Conservation (phyloP, 2,329 filamentous ascomycete genomes). For the Hysterium pulicare region DNA sequence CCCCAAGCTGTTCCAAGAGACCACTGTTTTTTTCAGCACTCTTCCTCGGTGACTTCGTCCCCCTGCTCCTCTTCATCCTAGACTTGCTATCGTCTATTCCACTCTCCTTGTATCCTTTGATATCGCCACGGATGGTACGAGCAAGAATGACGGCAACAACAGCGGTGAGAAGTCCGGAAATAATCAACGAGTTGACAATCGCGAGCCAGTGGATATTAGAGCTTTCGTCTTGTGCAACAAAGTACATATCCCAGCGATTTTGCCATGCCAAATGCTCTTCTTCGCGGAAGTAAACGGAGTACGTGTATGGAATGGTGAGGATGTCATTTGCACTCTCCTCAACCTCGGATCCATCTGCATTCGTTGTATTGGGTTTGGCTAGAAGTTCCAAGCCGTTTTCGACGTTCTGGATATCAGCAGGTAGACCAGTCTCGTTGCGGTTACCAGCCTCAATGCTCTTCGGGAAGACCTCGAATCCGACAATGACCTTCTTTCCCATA, state of each 20-base stretch:
- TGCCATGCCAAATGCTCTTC: constrained; percentile 77
- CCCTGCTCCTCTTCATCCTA: constrained; percentile 51
- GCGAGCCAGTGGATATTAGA: constrained; percentile 83
- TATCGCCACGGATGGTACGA: constrained; percentile 73
- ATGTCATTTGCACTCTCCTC: constrained; percentile 63
- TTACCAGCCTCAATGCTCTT: constrained; percentile 70
- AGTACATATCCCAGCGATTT: constrained; percentile 85
- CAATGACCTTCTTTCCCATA: constrained; percentile 72
- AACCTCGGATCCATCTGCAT: constrained; percentile 47
- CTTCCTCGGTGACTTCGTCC: constrained; percentile 42
- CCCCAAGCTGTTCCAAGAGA: constrained; percentile 59
- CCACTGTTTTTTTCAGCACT: constrained; percentile 54
- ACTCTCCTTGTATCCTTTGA: constrained; percentile 69
- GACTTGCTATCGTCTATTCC: constrained; percentile 64
- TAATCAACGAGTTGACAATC: constrained; percentile 82
- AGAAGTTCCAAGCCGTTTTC: constrained; percentile 68
- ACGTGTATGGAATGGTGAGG: constrained; percentile 76
- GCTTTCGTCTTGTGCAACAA: constrained; percentile 81
- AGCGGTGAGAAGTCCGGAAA: constrained; percentile 73
- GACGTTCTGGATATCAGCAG: constrained; percentile 61
- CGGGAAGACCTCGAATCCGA: constrained; percentile 86
- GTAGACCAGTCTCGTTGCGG: constrained; percentile 64
- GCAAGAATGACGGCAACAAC: constrained; percentile 78
- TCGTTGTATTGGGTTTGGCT: constrained; percentile 56
- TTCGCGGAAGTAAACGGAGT: constrained; percentile 86